phyloP scores from a whole-genome alignment of 164 flowering plant genomes.

The Umbellularia californica region DNA sequence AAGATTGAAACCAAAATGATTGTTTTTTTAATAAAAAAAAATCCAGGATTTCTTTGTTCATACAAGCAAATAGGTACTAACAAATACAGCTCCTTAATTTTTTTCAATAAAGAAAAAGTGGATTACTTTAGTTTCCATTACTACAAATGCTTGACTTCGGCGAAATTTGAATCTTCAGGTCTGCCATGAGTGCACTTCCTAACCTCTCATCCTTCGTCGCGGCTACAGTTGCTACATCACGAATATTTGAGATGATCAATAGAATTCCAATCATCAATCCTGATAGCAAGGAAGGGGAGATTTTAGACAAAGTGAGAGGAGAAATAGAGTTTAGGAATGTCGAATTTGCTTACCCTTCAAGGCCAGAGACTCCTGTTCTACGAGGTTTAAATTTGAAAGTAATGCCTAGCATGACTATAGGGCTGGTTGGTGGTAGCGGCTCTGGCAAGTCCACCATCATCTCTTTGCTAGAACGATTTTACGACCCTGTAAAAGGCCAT shows the following conservation, averaged over 20 bases:
- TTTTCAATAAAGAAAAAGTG: background rate
- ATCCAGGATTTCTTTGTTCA: background rate
- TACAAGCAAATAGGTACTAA: background rate
- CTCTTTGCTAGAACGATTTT: slow-evolving; percentile 50
- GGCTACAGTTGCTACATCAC: slow-evolving; percentile 35
- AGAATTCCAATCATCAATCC: slow-evolving; percentile 33
- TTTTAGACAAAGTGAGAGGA: slow-evolving; percentile 33
- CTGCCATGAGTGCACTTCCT: slow-evolving; percentile 16
- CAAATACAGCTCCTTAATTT: background rate
- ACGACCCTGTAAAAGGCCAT: slow-evolving; percentile 47
- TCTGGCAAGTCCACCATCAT: slow-evolving; percentile 56
- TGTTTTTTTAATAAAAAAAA: too few species aligned
- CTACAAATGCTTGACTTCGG: background rate
- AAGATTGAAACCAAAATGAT: too few species aligned
- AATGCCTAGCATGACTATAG: slow-evolving; percentile 37
- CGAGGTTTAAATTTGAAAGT: slow-evolving; percentile 32
- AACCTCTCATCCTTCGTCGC: slow-evolving; percentile 23
- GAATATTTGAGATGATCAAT: slow-evolving; percentile 39
- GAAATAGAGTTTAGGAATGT: slow-evolving; percentile 38
- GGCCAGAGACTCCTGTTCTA: slow-evolving; percentile 40
- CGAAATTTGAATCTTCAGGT: slow-evolving; percentile 1
- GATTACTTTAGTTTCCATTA: background rate
- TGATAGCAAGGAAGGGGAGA: slow-evolving; percentile 31
- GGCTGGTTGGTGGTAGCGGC: slow-evolving; percentile 56
- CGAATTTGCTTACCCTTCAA: slow-evolving; percentile 48